These are phyloP conservation scores for Murraya paniculata DNA, from an alignment of 345 rosid genomes.

Conservation along the genomic window DNA sequence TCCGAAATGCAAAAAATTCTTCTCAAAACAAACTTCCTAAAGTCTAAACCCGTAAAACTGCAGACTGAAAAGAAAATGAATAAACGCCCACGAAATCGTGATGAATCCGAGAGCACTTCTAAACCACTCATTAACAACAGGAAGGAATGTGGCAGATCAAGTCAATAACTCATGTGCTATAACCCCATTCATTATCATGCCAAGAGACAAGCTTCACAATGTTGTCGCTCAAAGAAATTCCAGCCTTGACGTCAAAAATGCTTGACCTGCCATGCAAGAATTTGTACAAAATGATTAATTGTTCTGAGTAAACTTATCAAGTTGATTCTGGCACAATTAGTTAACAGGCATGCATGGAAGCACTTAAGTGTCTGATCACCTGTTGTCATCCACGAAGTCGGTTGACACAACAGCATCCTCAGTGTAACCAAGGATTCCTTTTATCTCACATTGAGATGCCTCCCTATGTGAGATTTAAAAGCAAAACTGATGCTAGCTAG, in stretches of 20 bases:
- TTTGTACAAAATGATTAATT: too few relatives aligned
- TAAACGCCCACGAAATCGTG: background rate
- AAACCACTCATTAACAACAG: background rate
- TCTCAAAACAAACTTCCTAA: background rate
- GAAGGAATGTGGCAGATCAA: slow-evolving; percentile 53
- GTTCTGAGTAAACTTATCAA: too few relatives aligned
- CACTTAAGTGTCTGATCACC: slow-evolving; percentile 26
- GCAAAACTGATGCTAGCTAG: too few relatives aligned
- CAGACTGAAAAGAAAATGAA: slow-evolving; percentile 9
- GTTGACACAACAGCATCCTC: slow-evolving; percentile 63
- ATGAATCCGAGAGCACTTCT: background rate
- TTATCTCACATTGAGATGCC: slow-evolving; percentile 51
- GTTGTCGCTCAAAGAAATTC: slow-evolving; percentile 39
- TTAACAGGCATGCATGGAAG: background rate
- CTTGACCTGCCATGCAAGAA: slow-evolving; percentile 37
- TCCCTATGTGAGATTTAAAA: slow-evolving; percentile 26
- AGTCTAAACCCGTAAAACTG: background rate
- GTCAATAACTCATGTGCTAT: slow-evolving; percentile 57
- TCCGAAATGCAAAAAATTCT: background rate
- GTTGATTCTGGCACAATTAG: background rate
- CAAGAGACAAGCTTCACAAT: slow-evolving; percentile 51
- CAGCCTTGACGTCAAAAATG: slow-evolving; percentile 62
- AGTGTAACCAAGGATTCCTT: slow-evolving; percentile 67
- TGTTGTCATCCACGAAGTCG: slow-evolving; percentile 59
- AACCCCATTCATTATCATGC: slow-evolving; percentile 62